Evolutionary conservation across 148 eudicot species (phyloP).

Genomic region (Spergularia bocconei): DNA sequence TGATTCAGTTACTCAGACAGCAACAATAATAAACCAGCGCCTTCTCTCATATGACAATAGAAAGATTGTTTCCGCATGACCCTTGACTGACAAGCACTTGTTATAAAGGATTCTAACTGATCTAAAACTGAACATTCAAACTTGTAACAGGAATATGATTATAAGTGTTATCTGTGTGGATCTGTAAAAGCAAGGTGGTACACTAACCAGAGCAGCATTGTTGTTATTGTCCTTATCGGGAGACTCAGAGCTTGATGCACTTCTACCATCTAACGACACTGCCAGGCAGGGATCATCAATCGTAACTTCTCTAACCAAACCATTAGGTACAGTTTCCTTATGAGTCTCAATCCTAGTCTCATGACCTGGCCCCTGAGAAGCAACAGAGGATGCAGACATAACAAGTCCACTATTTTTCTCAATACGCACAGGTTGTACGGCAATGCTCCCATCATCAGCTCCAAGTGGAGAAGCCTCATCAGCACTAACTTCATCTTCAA

Average conservation of each 20-base stretch:
- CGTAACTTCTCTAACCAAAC: slow-evolving; percentile 20
- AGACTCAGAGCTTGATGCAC: slow-evolving; percentile 17
- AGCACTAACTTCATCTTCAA: slow-evolving; percentile 29
- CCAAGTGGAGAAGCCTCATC: slow-evolving; percentile 12
- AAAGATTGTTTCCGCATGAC: background rate
- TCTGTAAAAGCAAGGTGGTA: background rate
- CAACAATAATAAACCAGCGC: background rate
- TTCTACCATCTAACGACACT: slow-evolving; percentile 21
- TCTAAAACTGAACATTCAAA: background rate
- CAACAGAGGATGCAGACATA: slow-evolving; percentile 12
- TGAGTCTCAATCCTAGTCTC: slow-evolving; percentile 11
- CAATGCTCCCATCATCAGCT: slow-evolving; percentile 10
- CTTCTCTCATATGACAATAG: too few species aligned
- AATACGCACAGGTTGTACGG: slow-evolving; percentile 18
- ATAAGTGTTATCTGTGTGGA: background rate
- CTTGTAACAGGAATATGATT: background rate
- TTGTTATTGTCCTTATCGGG: slow-evolving; percentile 11
- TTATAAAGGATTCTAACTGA: background rate
- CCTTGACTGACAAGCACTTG: background rate
- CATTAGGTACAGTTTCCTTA: slow-evolving; percentile 21
- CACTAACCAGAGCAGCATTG: slow-evolving; percentile 29
- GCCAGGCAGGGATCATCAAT: slow-evolving; percentile 24
- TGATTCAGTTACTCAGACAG: background rate
- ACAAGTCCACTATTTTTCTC: slow-evolving; percentile 15
- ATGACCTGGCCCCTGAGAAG: slow-evolving; percentile 31